Percentiles rank a stretch among this genome's conserved stretches.
phyloP scores from a whole-genome alignment of 805 yeast species.

The Candida saitoana region DNA sequence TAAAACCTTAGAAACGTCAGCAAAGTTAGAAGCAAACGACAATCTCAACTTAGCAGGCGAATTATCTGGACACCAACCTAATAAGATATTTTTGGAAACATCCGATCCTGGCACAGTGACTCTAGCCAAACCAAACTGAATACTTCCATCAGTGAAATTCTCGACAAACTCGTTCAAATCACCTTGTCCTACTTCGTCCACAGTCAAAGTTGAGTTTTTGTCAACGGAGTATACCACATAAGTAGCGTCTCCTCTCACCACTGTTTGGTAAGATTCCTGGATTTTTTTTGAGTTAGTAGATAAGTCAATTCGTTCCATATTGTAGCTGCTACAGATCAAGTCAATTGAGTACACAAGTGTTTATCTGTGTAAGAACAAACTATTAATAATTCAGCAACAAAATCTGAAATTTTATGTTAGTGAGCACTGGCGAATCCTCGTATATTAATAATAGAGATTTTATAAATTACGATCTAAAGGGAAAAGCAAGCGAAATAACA shows the following conservation, averaged over 20 bases:
- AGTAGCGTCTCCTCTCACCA: slow-evolving; percentile 71
- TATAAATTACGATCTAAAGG: too few species aligned
- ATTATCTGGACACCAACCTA: slow-evolving; percentile 98
- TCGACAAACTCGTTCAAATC: slow-evolving; percentile 73
- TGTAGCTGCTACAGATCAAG: neutral
- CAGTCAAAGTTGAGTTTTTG: slow-evolving; percentile 45
- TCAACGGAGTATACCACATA: slow-evolving; percentile 84
- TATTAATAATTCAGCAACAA: neutral
- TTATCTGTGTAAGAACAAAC: neutral
- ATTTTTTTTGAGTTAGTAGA: slow-evolving; percentile 72
- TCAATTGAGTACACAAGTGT: neutral
- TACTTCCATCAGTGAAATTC: slow-evolving; percentile 79
- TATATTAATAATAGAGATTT: too few species aligned
- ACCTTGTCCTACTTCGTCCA: slow-evolving; percentile 53
- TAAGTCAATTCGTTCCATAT: slow-evolving; percentile 54
- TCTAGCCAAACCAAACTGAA: slow-evolving; percentile 86
- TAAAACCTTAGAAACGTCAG: slow-evolving; percentile 65
- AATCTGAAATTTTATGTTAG: neutral
- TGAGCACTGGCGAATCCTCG: neutral
- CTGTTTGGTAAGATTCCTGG: slow-evolving; percentile 68
- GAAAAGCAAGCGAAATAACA: too few species aligned
- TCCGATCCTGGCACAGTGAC: slow-evolving; percentile 90
- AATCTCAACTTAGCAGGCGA: slow-evolving; percentile 76
- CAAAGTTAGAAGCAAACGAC: slow-evolving; percentile 73
- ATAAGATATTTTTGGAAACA: slow-evolving; percentile 73